phyloP scores from a whole-genome alignment of 129 eudicot species.

The Helianthus tuberosus region DNA sequence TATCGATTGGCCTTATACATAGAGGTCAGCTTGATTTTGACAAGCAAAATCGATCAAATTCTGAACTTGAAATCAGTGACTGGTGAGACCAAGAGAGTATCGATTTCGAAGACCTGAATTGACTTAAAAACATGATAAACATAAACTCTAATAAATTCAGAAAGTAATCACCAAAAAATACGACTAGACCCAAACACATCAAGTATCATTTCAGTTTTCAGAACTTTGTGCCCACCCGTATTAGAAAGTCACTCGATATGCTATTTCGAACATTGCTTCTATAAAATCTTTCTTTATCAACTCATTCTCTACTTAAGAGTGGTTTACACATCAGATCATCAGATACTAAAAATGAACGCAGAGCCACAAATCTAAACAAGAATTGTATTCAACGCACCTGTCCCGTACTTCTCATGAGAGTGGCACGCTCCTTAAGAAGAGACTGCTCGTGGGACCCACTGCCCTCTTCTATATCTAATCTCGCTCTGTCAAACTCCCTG shows the following conservation, averaged over 20 bases:
- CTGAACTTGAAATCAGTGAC: too few species aligned
- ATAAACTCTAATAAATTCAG: too few species aligned
- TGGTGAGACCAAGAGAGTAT: too few species aligned
- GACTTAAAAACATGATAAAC: too few species aligned
- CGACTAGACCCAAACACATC: background rate
- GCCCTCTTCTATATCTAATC: slow-evolving; percentile 94
- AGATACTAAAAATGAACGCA: background rate
- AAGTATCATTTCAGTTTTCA: too few species aligned
- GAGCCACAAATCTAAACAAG: background rate
- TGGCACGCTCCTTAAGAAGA: slow-evolving; percentile 87
- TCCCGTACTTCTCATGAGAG: slow-evolving; percentile 78
- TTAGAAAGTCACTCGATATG: background rate
- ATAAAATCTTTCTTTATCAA: background rate
- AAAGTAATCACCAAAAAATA: too few species aligned
- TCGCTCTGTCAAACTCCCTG: slow-evolving; percentile 83
- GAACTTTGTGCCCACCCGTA: too few species aligned
- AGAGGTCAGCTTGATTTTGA: too few species aligned
- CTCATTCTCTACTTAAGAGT: background rate
- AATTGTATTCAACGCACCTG: slow-evolving; percentile 52
- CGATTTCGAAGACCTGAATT: too few species aligned
- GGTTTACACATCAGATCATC: background rate
- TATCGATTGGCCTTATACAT: too few species aligned
- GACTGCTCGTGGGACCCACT: slow-evolving; percentile 80
- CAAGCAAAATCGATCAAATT: too few species aligned
- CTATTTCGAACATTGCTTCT: background rate